Evolutionary conservation across 2,329 filamentous ascomycete species (phyloP), one percentile per base, ranked within the genome.

Genomic region (Zymoseptoria brevis): DNA sequence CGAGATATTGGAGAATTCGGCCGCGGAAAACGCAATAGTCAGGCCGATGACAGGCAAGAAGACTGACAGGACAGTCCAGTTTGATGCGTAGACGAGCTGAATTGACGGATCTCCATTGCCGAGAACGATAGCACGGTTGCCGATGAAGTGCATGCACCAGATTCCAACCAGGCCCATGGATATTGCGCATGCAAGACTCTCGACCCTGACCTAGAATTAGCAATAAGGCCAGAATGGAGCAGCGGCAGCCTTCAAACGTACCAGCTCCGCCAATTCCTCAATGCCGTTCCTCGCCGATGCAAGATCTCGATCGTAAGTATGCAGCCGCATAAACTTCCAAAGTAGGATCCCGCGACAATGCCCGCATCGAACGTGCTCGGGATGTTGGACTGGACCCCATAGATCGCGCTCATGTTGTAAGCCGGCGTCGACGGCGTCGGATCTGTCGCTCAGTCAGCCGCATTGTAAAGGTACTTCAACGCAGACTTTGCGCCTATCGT

Each of bases 281-380:
- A 58, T 5, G 68, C 67, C 1, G 69, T 72, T 7, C 66, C 69
- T 50, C 69, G 64, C 60, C 89, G 79, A 70, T 94, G 88, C 55
- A 96, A 84, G 60, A 96, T 77, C 73, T 96, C 91, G 30, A 96
- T 79, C 0, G 90, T 92, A 3, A 90, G 90, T 55, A 84, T 81
- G 54, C 89, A 87, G 62, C 91, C 91, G 64, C 89, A 77, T 62
- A 88, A 84, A 69, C 90, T 94, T 64, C 87, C 79, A 50, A 87
- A 74, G 66, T 83, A 87, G 1, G 85, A 87, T 8, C 90, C 79
- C 22, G 86, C 80, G 11, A 93, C 81, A 66, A 89, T 87, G 48
- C 84, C 83, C 3, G 80, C 63, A n/a, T 72, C 66, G 57, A 77
- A 79, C 13, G 73, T 74, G 59, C 77, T 77, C 1, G 66, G 63